Evolutionary conservation across 768 basidiomycete genomes (phyloP), one percentile per base, ranked within the genome.

Genomic region (Lepiota venenata): DNA sequence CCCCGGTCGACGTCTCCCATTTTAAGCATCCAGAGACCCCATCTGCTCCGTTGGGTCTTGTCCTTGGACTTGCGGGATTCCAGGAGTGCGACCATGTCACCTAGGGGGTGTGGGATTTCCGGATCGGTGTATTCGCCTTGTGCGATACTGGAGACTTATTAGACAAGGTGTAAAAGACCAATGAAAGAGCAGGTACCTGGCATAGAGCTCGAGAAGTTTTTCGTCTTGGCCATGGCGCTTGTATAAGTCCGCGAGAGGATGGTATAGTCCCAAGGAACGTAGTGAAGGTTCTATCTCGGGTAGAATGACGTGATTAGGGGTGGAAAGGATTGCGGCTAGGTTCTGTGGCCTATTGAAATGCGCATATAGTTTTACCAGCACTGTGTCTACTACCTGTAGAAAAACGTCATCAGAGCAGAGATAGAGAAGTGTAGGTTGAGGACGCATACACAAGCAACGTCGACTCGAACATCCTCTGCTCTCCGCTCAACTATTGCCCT

Each of bases 11-110:
- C 72, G 67, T 91, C 84, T 36, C 78, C 77, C 59, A 78, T 41
- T 32, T 38, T 81, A 2, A 84, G 77, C 18, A 97, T 69, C 93
- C 94, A 96, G 7, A 91, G 69, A 2, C 82, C 87, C 84, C 93
- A 94, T 48, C 80, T 48, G 7, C 48, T 15, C 7, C 25, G 77
- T 57, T 87, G 84, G 3, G 83, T 80, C 49, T 93, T 62, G 2
- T 71, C 62, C 21, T 81, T 79, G 61, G 91, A 85, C 55, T 75
- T 80, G 55, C 78, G 80, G 42, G 80, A 77, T 4, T 68, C 72
- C 4, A 94, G 69, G 12, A 88, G 64, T 9, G 71, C 60, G 32
- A 88, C 71, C 69, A 89, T 82, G 52, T 83, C 75, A 1, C 74
- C 71, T 5, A 86, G 62, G 1, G 91, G 88, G 58, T 91, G 83